Evolutionary conservation across 306 rosid genomes (phyloP), one percentile per base, ranked within the genome.

Genomic region (Herpetospermum pedunculosum): DNA sequence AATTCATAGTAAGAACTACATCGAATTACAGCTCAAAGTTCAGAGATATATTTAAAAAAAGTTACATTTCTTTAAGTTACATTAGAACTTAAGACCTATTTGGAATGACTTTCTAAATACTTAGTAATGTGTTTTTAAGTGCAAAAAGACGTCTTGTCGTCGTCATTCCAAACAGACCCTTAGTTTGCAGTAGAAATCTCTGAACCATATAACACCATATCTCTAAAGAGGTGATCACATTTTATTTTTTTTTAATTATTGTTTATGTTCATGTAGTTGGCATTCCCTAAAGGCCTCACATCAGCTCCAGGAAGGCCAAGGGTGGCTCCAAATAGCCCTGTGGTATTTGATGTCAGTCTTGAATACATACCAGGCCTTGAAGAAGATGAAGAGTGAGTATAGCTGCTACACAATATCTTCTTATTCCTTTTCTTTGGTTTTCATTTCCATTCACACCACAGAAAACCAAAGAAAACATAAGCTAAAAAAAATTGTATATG

Each of bases 271-370:
- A 28, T 63, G 77, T 80, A 93, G 98, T 78, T 93, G 94, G 97
- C 98, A 54, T 93, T 93, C 81, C 98, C 98, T 35, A 91, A 93
- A 78, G 97, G 97, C 53, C 97, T 93, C 26, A 86, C 41, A 54
- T 91, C 98, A 74, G 97, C 98, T 73, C 98, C 98, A 62, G 98
- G 98, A 77, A 89, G 98, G 83, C 98, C 97, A 80, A 89, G 98
- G 84, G 98, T 93, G 82, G 87, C 97, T 83, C 88, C 98, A 52
- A 91, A 69, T 52, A 93, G 98, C 84, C 96, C 98, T 14, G 98
- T 93, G 41, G 50, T 93, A 76, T 93, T 93, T 65, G 98, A 91
- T 40, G 94, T 92, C 74, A 93, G 97, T 78, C 84, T 93, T 83
- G 98, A 89, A 80, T 93, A 87, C 77, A 70, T 93, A 47, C 98